phyloP scores from a whole-genome alignment of 345 rosid genomes.

The Eucalyptus paniculata region DNA sequence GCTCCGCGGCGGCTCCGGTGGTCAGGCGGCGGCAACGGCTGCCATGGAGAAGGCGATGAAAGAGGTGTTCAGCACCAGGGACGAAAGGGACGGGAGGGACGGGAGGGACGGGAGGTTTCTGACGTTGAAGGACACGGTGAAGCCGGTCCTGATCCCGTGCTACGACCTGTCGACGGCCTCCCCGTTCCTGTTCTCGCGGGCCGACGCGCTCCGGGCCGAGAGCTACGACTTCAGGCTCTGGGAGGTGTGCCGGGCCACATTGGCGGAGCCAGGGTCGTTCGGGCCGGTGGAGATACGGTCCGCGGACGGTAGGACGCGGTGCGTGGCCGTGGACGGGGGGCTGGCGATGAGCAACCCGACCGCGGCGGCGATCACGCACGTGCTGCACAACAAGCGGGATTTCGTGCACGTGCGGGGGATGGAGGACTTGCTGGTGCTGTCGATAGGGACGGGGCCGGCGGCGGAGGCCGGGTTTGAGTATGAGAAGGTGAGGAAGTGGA shows the following conservation, averaged over 20 bases:
- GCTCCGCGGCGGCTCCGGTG: constrained; percentile 6
- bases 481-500: constrained; percentile 61
- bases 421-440: constrained; percentile 10
- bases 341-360: constrained; percentile 11
- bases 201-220: constrained; percentile 3
- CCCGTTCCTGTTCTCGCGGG: constrained; percentile 10
- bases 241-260: constrained; percentile 11
- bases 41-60: not conserved
- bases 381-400: constrained; percentile 10
- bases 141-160: constrained; percentile 9
- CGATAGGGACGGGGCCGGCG: constrained; percentile 28
- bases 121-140: constrained; percentile 9
- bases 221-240: constrained; percentile 6
- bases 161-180: constrained; percentile 2
- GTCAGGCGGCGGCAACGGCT: not conserved
- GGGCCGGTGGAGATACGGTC: constrained; percentile 1
- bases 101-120: not conserved
- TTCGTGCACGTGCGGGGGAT: constrained; percentile 1
- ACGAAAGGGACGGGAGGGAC: too few species aligned
- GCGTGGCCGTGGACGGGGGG: constrained; percentile 8
- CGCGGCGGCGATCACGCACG: constrained; percentile 11
- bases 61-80: not conserved
- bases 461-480: constrained; percentile 47
- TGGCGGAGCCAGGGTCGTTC: not conserved
- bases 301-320: constrained; percentile 2